These are phyloP conservation scores for Ramalina peruviana DNA, from an alignment of 495 filamentous ascomycete species.

Conservation along the genomic window DNA sequence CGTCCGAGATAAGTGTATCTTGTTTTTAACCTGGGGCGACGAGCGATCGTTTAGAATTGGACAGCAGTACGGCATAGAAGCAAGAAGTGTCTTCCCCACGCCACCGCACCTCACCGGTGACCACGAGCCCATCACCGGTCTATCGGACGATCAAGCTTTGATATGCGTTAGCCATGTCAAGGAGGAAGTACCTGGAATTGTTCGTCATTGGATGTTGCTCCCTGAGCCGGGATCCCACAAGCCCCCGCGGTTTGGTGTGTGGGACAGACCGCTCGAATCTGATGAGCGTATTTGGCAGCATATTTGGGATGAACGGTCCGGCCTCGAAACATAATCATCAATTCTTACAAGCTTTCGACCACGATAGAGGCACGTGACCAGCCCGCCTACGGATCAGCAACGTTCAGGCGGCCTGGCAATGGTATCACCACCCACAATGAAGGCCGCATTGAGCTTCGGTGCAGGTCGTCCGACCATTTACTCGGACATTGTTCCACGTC, in stretches of 20 bases:
- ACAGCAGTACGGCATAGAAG: slow-evolving; percentile 6
- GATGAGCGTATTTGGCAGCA: slow-evolving; percentile 40
- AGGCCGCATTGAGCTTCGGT: too few species aligned
- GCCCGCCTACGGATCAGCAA: too few species aligned
- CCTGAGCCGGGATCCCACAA: slow-evolving; percentile 45
- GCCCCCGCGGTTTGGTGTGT: slow-evolving; percentile 41
- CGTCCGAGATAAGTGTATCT: slow-evolving; percentile 70
- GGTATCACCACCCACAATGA: too few species aligned
- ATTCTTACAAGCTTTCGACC: not conserved
- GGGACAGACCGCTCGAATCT: slow-evolving; percentile 40
- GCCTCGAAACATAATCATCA: not conserved
- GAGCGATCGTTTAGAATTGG: slow-evolving; percentile 8
- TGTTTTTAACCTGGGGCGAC: slow-evolving; percentile 57
- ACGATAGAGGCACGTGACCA: not conserved
- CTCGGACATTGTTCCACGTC: too few species aligned
- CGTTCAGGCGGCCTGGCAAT: too few species aligned
- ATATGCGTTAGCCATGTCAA: slow-evolving; percentile 79
- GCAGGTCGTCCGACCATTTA: too few species aligned
- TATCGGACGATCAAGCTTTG: slow-evolving; percentile 58
- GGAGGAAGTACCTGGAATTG: slow-evolving; percentile 72
- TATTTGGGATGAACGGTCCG: slow-evolving; percentile 37
- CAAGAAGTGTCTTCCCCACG: not conserved
- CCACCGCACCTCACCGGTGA: slow-evolving; percentile 8
- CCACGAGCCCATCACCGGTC: slow-evolving; percentile 11
- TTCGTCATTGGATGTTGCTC: slow-evolving; percentile 69